These are phyloP conservation scores for Dendrobium officinale DNA, from an alignment of 106 monocot genomes.

Conservation along the genomic window DNA sequence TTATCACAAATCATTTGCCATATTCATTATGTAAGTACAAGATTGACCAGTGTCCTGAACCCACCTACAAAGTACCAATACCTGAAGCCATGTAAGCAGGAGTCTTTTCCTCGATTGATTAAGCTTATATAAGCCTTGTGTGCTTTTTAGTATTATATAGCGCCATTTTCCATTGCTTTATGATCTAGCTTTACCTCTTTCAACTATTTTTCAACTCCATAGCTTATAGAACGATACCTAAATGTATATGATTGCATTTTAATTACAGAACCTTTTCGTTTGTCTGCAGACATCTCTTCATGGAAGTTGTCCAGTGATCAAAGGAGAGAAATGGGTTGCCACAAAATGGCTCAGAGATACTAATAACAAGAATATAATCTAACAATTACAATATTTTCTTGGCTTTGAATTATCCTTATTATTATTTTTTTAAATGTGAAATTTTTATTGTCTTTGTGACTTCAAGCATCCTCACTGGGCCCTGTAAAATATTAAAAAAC, in stretches of 20 bases:
- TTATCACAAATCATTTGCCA: no score
- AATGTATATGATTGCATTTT: background rate
- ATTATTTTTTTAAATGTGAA: background rate
- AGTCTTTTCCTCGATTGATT: no score
- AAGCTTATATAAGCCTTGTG: no score
- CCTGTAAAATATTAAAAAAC: background rate
- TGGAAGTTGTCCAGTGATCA: constrained; percentile 88
- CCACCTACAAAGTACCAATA: no score
- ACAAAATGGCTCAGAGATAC: constrained; percentile 86
- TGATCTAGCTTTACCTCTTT: no score
- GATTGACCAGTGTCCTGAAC: no score
- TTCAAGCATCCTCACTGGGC: background rate
- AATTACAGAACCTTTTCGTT: background rate
- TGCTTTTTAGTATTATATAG: no score
- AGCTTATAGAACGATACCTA: no score
- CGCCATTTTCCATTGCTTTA: no score
- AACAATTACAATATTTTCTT: background rate
- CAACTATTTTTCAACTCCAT: no score
- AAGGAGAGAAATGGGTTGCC: constrained; percentile 94
- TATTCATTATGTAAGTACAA: no score
- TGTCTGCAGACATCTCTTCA: constrained; percentile 72
- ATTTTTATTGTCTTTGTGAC: background rate
- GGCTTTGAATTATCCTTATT: background rate
- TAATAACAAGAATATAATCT: background rate
- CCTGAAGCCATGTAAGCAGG: no score